Evolutionary conservation across 2,329 filamentous ascomycete genomes (phyloP).

Genomic region (Amesomyces nigricolor): DNA sequence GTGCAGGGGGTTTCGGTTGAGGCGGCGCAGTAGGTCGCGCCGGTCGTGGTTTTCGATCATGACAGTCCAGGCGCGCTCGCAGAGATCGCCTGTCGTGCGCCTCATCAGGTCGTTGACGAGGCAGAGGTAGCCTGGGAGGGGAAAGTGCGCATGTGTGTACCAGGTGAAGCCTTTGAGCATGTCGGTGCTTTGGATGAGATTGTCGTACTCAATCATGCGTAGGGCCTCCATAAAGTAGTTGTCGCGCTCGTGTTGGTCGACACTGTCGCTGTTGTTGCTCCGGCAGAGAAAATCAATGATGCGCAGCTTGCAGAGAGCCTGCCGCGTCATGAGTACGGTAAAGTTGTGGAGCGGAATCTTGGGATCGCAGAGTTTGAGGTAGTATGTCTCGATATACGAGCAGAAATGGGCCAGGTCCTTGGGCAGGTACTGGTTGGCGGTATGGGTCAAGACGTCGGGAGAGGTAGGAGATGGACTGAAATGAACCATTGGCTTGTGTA

Average conservation of each 20-base stretch:
- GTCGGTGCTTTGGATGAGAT: slow-evolving; percentile 47
- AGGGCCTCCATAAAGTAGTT: slow-evolving; percentile 50
- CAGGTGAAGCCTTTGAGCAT: slow-evolving; percentile 49
- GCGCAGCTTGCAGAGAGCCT: slow-evolving; percentile 52
- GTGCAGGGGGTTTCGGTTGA: slow-evolving; percentile 51
- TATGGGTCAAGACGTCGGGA: slow-evolving; percentile 40
- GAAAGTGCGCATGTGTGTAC: slow-evolving; percentile 56
- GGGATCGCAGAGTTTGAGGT: slow-evolving; percentile 51
- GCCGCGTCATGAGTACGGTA: slow-evolving; percentile 52
- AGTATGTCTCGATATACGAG: slow-evolving; percentile 49
- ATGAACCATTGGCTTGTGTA: slow-evolving; percentile 27
- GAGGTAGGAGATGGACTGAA: slow-evolving; percentile 35
- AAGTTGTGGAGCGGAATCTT: slow-evolving; percentile 56
- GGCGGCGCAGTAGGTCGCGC: slow-evolving; percentile 41
- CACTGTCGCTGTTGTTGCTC: slow-evolving; percentile 34
- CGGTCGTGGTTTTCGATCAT: slow-evolving; percentile 51
- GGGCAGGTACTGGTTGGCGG: slow-evolving; percentile 47
- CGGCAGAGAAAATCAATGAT: slow-evolving; percentile 49
- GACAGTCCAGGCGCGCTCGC: slow-evolving; percentile 54
- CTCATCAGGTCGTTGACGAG: slow-evolving; percentile 50
- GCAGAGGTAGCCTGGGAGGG: slow-evolving; percentile 57
- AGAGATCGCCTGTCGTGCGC: slow-evolving; percentile 48
- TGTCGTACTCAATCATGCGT: slow-evolving; percentile 55
- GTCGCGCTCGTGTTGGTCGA: slow-evolving; percentile 44
- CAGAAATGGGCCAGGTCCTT: slow-evolving; percentile 50